phyloP scores from a whole-genome alignment of 495 filamentous ascomycete species.

The Hyaloscypha variabilis region DNA sequence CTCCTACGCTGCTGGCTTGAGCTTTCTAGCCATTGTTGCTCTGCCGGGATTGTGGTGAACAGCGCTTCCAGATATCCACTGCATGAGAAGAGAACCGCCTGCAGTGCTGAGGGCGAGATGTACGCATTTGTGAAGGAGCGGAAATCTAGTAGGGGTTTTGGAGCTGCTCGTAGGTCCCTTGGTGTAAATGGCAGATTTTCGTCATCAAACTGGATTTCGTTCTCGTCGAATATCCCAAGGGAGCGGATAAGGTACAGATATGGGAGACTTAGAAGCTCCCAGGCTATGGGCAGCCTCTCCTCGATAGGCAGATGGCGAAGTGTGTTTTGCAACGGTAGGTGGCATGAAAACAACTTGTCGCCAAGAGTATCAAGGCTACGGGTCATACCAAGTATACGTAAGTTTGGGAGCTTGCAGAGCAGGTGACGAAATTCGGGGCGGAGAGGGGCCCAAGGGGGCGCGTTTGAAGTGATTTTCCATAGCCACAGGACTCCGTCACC shows the following conservation, averaged over 20 bases:
- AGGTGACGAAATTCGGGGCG: too few relatives aligned
- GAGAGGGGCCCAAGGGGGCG: too few relatives aligned
- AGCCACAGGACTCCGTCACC: too few relatives aligned
- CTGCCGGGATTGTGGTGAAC: not conserved
- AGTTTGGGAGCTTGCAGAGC: not conserved
- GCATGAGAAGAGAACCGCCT: not conserved
- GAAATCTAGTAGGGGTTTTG: too few relatives aligned
- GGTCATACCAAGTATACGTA: not conserved
- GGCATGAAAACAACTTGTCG: not conserved
- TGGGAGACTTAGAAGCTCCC: not conserved
- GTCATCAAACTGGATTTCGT: too few relatives aligned
- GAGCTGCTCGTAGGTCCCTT: too few relatives aligned
- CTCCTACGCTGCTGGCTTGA: not conserved
- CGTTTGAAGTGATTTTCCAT: too few relatives aligned
- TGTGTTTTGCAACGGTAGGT: not conserved
- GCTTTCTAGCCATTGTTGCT: not conserved
- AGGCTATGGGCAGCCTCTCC: not conserved
- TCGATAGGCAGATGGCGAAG: not conserved
- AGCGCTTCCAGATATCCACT: not conserved
- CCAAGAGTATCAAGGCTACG: not conserved
- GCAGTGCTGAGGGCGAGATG: not conserved
- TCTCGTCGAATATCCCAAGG: too few relatives aligned
- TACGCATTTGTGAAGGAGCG: too few relatives aligned
- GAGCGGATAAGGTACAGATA: not conserved
- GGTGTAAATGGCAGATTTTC: too few relatives aligned